Base-by-base conservation (phyloP, 352 stramenopile genomes). In the Phytophthora litchii region DNA sequence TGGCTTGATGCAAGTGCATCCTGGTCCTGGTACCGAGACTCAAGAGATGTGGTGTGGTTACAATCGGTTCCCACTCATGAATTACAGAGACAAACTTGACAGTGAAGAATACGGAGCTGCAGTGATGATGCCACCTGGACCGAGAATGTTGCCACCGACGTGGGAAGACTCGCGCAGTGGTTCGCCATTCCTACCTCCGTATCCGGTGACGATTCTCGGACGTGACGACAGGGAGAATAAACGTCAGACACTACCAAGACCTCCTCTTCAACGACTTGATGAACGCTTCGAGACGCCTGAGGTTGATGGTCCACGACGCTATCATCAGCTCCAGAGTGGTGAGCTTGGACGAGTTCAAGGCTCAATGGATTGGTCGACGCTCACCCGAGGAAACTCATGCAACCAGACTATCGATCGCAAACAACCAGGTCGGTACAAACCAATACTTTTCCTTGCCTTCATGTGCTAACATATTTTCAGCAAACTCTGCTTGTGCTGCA, bases 101-200 rank as follows among this genome's bases (percentile, higher is more conserved):
- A 12, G 10, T 34, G 29, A 14, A 9, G 17, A 36, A n/a, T 29
- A 54, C 1, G 32, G 14, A 10, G 17, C 19, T 5, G 11, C 50
- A 10, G 23, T 11, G 3, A 47, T 19, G 6, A 41, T 53, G 25
- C 14, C 32, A 23, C 51, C 66, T 1, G 54, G 65, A 8, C 50
- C 58, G 25, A 70, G 79, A 38, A 42, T 84, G 4, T 31, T 91
- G 32, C 82, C 82, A n/a, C 76, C 73, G 0, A 91, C 82, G 11
- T 91, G 82, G 82, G 82, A 91, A 53, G 36, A 55, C 37, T 76
- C 71, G 8, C 43, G 37, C 3, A 46, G 68, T 25, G 64, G 74
- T 5, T 80, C 70, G 7, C 82, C 82, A 5, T 91, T 91, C 46
- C 70, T 89, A 32, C 65, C 68, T 14, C 70, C 76, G 6, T 86